Evolutionary conservation across 176 grass and related monocot species (phyloP), one percentile per base, ranked within the genome.

Genomic region (Cymbopogon citratus): DNA sequence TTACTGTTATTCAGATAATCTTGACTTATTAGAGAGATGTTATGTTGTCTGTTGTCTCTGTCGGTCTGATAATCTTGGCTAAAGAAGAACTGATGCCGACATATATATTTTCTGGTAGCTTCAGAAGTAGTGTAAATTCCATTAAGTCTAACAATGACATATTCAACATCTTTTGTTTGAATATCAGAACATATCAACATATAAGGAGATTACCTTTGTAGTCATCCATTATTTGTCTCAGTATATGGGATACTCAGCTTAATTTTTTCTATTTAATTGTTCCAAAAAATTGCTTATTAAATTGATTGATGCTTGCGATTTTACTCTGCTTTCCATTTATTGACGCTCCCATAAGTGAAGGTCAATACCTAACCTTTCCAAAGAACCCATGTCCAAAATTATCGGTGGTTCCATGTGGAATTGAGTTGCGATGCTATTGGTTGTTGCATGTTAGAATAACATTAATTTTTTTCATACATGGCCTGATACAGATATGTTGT

Each of bases 131-230:
- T 18, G n/a, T 64, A 44, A 24, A 23, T 28, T 67, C 27, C 60
- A 44, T 43, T 12, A 57, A 39, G 4, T 67, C 13, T 60, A 80
- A 18, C 29, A 66, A 80, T 12, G 26, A 66, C 23, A 49, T 71
- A 3, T 28, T 31, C 1, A 28, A 28, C 21, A 36, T 9, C 74
- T 62, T 34, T 77, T 77, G 14, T 43, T 69, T 77, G 28, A 33
- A 59, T 18, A 76, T 44, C 12, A 40, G 33, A 77, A 12, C 63
- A 84, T 85, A 35, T 61, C 67, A 27, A 41, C 69, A 45, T 43
- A 46, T 28, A 71, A 71, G 3, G 5, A 6, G 52, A 71, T 6
- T 63, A 71, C 13, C 28, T 61, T 46, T 54, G 51, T 52, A 43
- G 18, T 63, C 44, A 76, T 35, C 45, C 24, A 65, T 61, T 23